Percentiles rank a stretch among this genome's conserved stretches.
Conservation (phyloP, 2,329 filamentous ascomycete species). For the Hortaea sp. region DNA sequence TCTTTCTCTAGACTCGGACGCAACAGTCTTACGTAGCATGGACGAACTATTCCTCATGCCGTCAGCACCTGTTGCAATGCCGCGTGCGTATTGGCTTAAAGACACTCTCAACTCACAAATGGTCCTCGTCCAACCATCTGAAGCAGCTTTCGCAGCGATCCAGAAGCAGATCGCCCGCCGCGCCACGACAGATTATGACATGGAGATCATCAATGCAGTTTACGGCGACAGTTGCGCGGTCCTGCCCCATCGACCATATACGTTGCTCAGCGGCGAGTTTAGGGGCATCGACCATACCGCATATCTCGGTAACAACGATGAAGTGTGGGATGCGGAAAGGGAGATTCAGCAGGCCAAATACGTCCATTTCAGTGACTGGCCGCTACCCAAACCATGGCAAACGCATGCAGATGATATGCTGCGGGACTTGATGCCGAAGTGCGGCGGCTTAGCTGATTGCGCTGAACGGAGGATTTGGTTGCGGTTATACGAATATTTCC, state of each 20-base stretch:
- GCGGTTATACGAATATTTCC: slow-evolving; percentile 35
- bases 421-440: slow-evolving; percentile 36
- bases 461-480: slow-evolving; percentile 35
- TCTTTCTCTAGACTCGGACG: slow-evolving; percentile 53
- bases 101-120: slow-evolving; percentile 23
- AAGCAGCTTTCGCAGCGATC: slow-evolving; percentile 6
- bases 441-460: slow-evolving; percentile 19
- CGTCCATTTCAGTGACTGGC: slow-evolving; percentile 63
- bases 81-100: slow-evolving; percentile 60
- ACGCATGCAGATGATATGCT: slow-evolving; percentile 34
- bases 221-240: slow-evolving; percentile 52
- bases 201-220: slow-evolving; percentile 48
- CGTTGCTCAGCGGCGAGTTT: slow-evolving; percentile 54
- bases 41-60: slow-evolving; percentile 65
- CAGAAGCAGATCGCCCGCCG: slow-evolving; percentile 2
- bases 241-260: slow-evolving; percentile 55
- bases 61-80: slow-evolving; percentile 49
- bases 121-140: slow-evolving; percentile 12
- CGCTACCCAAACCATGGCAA: slow-evolving; percentile 56
- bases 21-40: slow-evolving; percentile 51
- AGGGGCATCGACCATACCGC: slow-evolving; percentile 41
- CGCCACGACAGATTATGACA: slow-evolving; percentile 26
- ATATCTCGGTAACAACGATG: slow-evolving; percentile 40
- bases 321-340: slow-evolving; percentile 48
- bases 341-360: slow-evolving; percentile 52